A percentile compares a stretch with the other conserved stretches of the same genome.
These are phyloP conservation scores for Platismatia glauca DNA, from an alignment of 495 filamentous ascomycete genomes.

Conservation along the genomic window DNA sequence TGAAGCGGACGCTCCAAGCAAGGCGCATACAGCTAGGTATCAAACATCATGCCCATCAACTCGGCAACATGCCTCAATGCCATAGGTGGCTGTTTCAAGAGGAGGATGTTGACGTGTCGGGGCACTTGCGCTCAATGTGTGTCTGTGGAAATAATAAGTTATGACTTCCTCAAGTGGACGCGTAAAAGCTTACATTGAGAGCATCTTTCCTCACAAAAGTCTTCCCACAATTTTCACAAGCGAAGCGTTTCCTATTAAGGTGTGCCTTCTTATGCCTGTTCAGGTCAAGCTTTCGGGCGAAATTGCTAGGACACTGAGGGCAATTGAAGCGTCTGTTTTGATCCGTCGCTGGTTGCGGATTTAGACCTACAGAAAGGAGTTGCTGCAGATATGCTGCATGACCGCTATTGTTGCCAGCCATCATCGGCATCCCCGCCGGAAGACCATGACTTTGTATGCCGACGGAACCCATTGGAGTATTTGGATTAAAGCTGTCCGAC, in stretches of 20 bases:
- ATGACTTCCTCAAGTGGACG: not conserved
- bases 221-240: constrained; percentile 85
- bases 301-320: constrained; percentile 41
- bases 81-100: not conserved
- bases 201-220: constrained; percentile 94
- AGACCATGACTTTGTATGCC: too few species aligned
- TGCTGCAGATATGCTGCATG: constrained; percentile 45
- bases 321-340: constrained; percentile 91
- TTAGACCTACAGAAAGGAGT: constrained; percentile 42
- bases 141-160: constrained; percentile 48
- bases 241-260: constrained; percentile 87
- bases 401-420: constrained; percentile 47
- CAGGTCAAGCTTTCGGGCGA: constrained; percentile 93
- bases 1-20: not conserved
- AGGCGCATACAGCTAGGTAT: not conserved
- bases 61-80: not conserved
- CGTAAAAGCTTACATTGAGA: constrained; percentile 61
- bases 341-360: constrained; percentile 39
- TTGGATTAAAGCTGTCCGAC: too few species aligned
- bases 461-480: too few species aligned
- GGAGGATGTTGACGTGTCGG: constrained; percentile 35
- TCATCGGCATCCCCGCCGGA: too few species aligned
- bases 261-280: constrained; percentile 95
- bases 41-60: not conserved
- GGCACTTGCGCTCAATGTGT: constrained; percentile 88